phyloP scores from a whole-genome alignment of 139 green algal species.

The Tetradesmus lagerheimii region DNA sequence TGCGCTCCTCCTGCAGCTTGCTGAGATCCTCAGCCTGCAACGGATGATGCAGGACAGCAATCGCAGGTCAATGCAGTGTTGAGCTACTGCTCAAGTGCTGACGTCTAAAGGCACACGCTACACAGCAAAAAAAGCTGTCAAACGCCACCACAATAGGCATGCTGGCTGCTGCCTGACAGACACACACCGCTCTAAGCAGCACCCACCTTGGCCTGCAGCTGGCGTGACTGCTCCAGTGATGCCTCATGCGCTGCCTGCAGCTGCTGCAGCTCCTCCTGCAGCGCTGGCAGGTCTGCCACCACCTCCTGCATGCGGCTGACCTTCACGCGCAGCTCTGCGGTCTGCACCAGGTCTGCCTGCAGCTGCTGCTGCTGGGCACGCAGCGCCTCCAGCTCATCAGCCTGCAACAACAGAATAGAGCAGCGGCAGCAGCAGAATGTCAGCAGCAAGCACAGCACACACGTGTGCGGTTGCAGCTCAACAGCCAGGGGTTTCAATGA shows the following conservation, averaged over 20 bases:
- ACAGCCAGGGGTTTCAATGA: too few species aligned
- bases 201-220: constrained; percentile 33
- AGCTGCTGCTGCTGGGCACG: not conserved
- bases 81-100: not conserved
- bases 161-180: not conserved
- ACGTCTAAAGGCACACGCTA: too few species aligned
- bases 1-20: constrained; percentile 33
- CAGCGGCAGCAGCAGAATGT: not conserved
- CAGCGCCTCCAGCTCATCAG: not conserved
- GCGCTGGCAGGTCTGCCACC: not conserved
- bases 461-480: too few species aligned
- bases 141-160: not conserved
- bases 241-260: constrained; percentile 14
- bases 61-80: not conserved
- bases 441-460: not conserved
- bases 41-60: not conserved
- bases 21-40: constrained; percentile 35
- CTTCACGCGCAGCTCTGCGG: constrained; percentile 12
- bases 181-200: not conserved
- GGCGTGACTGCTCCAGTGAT: not conserved
- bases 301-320: constrained; percentile 22
- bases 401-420: not conserved
- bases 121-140: not conserved
- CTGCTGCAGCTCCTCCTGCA: constrained; percentile 27
- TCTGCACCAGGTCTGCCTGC: not conserved